Conservation (phyloP, 1,284 basidiomycete species). For the Ustilago tritici region DNA sequence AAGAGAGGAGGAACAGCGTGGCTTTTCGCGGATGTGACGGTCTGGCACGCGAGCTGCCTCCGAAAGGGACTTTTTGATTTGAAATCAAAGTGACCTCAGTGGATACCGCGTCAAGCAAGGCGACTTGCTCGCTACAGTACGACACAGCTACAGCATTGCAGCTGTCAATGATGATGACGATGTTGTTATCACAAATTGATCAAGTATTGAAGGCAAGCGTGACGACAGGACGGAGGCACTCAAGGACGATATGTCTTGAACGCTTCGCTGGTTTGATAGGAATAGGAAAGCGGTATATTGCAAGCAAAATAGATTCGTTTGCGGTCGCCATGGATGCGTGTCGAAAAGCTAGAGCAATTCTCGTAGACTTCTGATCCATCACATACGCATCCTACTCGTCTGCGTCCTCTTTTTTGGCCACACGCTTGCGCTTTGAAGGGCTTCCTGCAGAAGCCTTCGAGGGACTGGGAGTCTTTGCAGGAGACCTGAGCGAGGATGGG, state of each 20-base stretch:
- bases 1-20: not conserved
- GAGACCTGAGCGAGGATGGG: not conserved
- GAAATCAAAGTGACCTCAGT: slow-evolving; percentile 30
- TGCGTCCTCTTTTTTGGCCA: slow-evolving; percentile 2
- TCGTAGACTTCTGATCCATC: not conserved
- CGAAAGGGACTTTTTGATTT: slow-evolving; percentile 16
- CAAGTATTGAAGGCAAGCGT: not conserved
- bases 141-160: not conserved
- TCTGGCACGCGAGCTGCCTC: slow-evolving; percentile 5
- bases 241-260: not conserved
- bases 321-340: slow-evolving; percentile 22
- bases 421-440: slow-evolving; percentile 30
- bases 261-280: not conserved
- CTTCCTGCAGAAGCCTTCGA: not conserved
- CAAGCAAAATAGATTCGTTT: not conserved
- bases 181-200: not conserved
- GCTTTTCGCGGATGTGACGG: slow-evolving; percentile 1
- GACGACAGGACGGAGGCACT: not conserved
- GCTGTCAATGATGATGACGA: not conserved
- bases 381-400: not conserved
- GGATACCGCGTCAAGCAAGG: slow-evolving; percentile 4
- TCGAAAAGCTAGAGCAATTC: not conserved
- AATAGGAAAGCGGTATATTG: not conserved
- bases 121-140: not conserved
- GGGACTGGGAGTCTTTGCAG: not conserved